Base-by-base conservation (phyloP, 1,284 basidiomycete species). In the Ceratobasidium sp. region DNA sequence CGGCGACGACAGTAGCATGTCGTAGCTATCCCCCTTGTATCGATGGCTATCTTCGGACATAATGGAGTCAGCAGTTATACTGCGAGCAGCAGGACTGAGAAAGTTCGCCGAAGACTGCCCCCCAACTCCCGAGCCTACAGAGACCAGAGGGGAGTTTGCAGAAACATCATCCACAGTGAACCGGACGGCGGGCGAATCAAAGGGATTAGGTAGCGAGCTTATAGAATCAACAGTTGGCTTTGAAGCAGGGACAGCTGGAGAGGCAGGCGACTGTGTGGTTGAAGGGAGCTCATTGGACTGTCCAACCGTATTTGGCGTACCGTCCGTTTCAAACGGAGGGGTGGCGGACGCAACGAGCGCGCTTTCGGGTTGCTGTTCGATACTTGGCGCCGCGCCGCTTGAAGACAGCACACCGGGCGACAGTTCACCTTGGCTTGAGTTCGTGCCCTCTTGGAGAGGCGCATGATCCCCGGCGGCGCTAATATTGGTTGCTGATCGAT, bases 11-110 rank as follows among this genome's bases (percentile, higher is more conserved):
- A 64, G 51, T 20, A 77, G 55, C 10, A 67, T 51, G 15, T 61
- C 46, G 44, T 77, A 77, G 40, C 23, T 67, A 23, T 56, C 72
- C 5, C 71, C 71, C 46, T 63, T 73, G 28, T 46, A 60, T 51
- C 66, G 72, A 6, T 60, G 73, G 23, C 61, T 77, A 20, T 77
- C 73, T 15, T 26, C 42, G 26, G 73, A 66, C 44, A 44, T 33
- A 9, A 68, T 13, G 18, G 73, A 77, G 7, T 40, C 63, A 15
- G 63, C 28, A n/a, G 73, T 77, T 18, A 40, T 49, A 15, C 61
- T 67, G 42, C 73, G 73, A 67, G 73, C 61, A 26, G 39, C 63
- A 40, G 73, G 46, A 26, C 61, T 46, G 9, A 77, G 64, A 53
- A 77, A 77, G 40, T 49, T 33, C n/a, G 53, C 51, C 51, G 73